phyloP scores from a whole-genome alignment of 352 stramenopile species.

The Phytophthora boehmeriae region DNA sequence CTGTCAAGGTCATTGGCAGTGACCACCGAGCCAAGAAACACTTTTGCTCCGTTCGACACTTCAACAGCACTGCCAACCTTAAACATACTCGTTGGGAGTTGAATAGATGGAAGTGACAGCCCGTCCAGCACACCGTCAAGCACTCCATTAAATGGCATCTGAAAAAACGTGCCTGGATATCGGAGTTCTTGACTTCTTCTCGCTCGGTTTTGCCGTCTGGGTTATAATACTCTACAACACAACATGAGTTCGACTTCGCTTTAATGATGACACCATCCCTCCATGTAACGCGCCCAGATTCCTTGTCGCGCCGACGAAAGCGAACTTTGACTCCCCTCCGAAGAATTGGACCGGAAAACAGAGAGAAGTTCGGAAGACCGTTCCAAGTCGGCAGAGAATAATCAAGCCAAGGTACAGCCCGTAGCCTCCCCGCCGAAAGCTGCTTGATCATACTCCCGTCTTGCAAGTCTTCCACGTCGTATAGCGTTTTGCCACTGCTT shows the following conservation, averaged over 20 bases:
- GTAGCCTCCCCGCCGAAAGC: conserved; percentile 43
- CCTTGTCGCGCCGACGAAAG: conserved; percentile 39
- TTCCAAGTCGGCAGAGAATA: conserved; percentile 45
- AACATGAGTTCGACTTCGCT: conserved; percentile 49
- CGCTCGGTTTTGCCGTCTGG: conserved; percentile 43
- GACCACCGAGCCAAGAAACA: conserved; percentile 52
- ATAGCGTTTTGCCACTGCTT: conserved; percentile 34
- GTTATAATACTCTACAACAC: conserved; percentile 47
- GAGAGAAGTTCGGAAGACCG: conserved; percentile 28
- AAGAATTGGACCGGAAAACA: conserved; percentile 39
- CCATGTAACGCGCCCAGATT: conserved; percentile 37
- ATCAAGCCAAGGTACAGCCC: conserved; percentile 57
- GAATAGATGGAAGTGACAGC: conserved; percentile 40
- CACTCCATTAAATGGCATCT: conserved; percentile 36
- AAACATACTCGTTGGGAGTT: conserved; percentile 38
- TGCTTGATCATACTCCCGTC: conserved; percentile 54
- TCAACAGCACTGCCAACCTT: conserved; percentile 56
- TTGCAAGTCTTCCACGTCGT: conserved; percentile 61
- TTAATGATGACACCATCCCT: conserved; percentile 56
- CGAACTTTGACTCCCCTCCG: conserved; percentile 59
- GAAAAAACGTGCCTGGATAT: conserved; percentile 57
- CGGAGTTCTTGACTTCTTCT: conserved; percentile 49
- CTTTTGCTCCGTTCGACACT: conserved; percentile 44
- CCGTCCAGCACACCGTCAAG: conserved; percentile 36
- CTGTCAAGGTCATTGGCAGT: conserved; percentile 47